Conservation (phyloP, 176 grass and related monocot genomes). For the Lolium multiflorum region DNA sequence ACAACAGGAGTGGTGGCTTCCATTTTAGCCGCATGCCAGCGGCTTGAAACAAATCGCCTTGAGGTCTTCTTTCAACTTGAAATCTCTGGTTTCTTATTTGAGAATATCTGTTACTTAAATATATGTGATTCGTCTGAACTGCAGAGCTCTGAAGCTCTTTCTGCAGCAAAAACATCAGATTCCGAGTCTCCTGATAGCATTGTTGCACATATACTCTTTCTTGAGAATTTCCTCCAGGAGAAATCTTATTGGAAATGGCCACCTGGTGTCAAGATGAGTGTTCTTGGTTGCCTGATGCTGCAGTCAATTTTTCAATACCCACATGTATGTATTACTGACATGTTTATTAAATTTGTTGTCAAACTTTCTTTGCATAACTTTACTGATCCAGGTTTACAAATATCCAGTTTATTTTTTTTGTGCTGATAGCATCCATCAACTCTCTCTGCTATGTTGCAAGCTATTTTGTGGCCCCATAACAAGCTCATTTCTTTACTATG, state of each 20-base stretch:
- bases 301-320: constrained; percentile 84
- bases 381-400: constrained; percentile 14
- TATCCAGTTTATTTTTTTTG: constrained; percentile 7
- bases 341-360: constrained; percentile 45
- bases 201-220: constrained; percentile 75
- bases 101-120: neutral
- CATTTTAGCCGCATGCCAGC: constrained; percentile 75
- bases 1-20: constrained; percentile 86
- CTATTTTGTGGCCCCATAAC: constrained; percentile 5
- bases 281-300: constrained; percentile 92
- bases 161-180: constrained; percentile 60
- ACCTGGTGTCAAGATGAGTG: constrained; percentile 69
- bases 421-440: neutral
- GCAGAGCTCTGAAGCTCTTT: constrained; percentile 79
- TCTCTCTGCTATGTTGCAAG: neutral
- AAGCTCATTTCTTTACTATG: neutral
- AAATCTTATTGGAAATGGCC: constrained; percentile 82
- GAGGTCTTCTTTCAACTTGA: constrained; percentile 60
- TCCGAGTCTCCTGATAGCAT: constrained; percentile 59
- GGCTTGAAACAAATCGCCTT: constrained; percentile 69
- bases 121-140: constrained; percentile 42
- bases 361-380: neutral
- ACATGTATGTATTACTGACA: constrained; percentile 70
- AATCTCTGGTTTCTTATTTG: constrained; percentile 33
- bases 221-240: constrained; percentile 67